Percentiles rank a stretch among this genome's conserved stretches.
These are phyloP conservation scores for Jacaranda mimosifolia DNA, from an alignment of 257 asterid species.

Conservation along the genomic window DNA sequence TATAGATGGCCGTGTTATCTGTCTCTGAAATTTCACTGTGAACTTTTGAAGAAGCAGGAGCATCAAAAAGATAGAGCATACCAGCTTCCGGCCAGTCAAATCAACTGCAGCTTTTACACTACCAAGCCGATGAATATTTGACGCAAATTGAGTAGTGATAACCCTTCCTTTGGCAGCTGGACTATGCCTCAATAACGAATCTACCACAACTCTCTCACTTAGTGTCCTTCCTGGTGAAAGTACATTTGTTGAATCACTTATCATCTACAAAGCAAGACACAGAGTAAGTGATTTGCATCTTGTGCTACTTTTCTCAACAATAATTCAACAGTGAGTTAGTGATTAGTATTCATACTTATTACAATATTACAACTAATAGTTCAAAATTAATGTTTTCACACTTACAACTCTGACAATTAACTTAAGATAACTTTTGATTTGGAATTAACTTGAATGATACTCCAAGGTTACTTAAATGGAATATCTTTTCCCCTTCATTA, in stretches of 20 bases:
- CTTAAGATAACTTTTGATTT: constrained; percentile 10
- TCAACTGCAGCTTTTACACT: no score
- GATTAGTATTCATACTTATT: no score
- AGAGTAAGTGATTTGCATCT: constrained; percentile 33
- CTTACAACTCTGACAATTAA: background rate
- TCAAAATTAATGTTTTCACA: background rate
- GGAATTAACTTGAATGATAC: constrained; percentile 13
- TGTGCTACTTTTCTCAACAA: no score
- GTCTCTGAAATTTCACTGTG: constrained; percentile 34
- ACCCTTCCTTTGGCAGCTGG: constrained; percentile 92
- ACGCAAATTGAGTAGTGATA: constrained; percentile 95
- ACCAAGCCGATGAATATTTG: constrained; percentile 98
- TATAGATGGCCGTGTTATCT: constrained; percentile 32
- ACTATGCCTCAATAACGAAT: constrained; percentile 81
- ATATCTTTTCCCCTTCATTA: no score
- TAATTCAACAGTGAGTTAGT: no score
- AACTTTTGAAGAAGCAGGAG: constrained; percentile 22
- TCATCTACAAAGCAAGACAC: constrained; percentile 71
- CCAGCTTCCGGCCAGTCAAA: constrained; percentile 97
- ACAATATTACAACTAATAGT: constrained; percentile 16
- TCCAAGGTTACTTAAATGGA: background rate
- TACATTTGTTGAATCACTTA: constrained; percentile 98
- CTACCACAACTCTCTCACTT: constrained; percentile 94
- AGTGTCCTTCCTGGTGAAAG: constrained; percentile 97
- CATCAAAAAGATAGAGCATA: constrained; percentile 42